Conservation (phyloP, 2,329 filamentous ascomycete genomes). For the Leptosphaerulina australis region DNA sequence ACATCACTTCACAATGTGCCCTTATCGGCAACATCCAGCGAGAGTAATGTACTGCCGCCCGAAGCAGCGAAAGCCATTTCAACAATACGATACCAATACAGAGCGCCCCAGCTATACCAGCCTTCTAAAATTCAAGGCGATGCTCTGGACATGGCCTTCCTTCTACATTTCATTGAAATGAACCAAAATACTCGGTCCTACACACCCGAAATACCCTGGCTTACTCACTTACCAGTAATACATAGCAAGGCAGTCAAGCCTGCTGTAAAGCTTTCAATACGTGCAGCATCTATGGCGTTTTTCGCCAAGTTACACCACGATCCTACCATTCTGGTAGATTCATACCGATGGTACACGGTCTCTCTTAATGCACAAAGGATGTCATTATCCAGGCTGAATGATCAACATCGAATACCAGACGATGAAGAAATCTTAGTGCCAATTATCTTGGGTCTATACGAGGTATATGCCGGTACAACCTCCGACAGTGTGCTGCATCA, state of each 20-base stretch:
- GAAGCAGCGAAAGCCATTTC: conserved; percentile 30
- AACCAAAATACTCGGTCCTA: conserved; percentile 28
- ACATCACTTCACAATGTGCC: neutral
- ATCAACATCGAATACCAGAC: conserved; percentile 27
- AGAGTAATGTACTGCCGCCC: neutral
- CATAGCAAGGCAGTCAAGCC: conserved; percentile 29
- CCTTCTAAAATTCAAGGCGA: conserved; percentile 33
- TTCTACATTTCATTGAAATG: conserved; percentile 40
- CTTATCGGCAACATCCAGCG: neutral
- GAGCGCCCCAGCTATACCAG: conserved; percentile 32
- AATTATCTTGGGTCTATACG: conserved; percentile 39
- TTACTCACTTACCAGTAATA: conserved; percentile 31
- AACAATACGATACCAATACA: conserved; percentile 34
- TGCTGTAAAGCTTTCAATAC: conserved; percentile 38
- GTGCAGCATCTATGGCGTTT: conserved; percentile 43
- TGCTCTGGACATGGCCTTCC: conserved; percentile 36
- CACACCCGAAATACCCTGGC: conserved; percentile 35
- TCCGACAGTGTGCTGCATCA: conserved; percentile 39
- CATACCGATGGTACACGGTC: conserved; percentile 42
- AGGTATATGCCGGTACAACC: conserved; percentile 39
- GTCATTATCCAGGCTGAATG: conserved; percentile 26
- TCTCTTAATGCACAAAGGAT: conserved; percentile 36
- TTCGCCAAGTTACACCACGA: conserved; percentile 41
- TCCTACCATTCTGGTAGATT: conserved; percentile 37
- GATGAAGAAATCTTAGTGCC: conserved; percentile 41